A percentile compares a stretch with the other conserved stretches of the same genome.
Evolutionary conservation across 2,329 filamentous ascomycete genomes (phyloP).

Genomic region (Xylariaceae sp.): DNA sequence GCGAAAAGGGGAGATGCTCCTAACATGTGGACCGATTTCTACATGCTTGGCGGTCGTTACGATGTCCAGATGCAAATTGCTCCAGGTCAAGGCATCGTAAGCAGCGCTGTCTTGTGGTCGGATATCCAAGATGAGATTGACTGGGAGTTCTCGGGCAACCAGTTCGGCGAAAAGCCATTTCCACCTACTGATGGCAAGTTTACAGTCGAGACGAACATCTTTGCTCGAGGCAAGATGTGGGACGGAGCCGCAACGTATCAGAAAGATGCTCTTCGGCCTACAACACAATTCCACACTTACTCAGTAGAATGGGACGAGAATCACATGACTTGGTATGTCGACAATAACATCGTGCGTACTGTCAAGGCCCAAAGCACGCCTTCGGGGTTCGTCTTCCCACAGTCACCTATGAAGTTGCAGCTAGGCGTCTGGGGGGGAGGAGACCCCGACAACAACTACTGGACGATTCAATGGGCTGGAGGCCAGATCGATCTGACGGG

Average conservation of each 20-base stretch:
- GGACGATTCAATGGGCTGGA: conserved; percentile 33
- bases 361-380: conserved; percentile 24
- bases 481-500: conserved; percentile 28
- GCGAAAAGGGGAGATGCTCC: conserved; percentile 28
- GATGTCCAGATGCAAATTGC: conserved; percentile 34
- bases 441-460: conserved; percentile 27
- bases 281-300: conserved; percentile 32
- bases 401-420: conserved; percentile 33
- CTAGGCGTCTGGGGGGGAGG: conserved; percentile 33
- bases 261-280: conserved; percentile 26
- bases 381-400: conserved; percentile 26
- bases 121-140: conserved; percentile 34
- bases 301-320: conserved; percentile 33
- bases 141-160: conserved; percentile 34
- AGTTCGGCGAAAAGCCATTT: conserved; percentile 29
- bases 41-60: conserved; percentile 32
- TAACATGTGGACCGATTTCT: conserved; percentile 34
- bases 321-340: conserved; percentile 30
- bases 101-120: conserved; percentile 29
- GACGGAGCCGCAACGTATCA: conserved; percentile 29
- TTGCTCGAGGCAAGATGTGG: conserved; percentile 32
- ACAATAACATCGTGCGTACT: conserved; percentile 28
- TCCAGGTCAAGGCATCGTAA: conserved; percentile 30
- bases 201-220: conserved; percentile 28
- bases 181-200: conserved; percentile 29